A percentile compares a stretch with the other conserved stretches of the same genome.
Conservation (phyloP, 768 basidiomycete genomes). For the Mycena polygramma region DNA sequence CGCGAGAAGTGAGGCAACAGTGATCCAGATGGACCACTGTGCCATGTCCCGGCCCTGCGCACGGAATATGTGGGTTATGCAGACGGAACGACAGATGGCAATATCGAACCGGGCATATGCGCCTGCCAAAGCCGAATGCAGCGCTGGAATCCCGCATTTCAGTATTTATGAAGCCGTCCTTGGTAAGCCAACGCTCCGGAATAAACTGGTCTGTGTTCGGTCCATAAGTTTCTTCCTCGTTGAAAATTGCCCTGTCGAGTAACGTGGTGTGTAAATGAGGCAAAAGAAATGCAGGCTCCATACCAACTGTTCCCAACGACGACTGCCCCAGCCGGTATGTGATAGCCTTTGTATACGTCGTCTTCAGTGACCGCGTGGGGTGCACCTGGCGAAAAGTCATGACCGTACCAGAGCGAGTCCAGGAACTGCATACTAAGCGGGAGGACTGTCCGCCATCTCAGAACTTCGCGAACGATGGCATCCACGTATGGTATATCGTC, state of each 20-base stretch:
- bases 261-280: background rate
- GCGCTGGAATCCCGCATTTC: slow-evolving; percentile 15
- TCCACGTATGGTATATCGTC: slow-evolving; percentile 42
- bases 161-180: slow-evolving; percentile 25
- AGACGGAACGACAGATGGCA: no score
- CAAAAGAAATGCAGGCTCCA: no score
- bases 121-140: slow-evolving; percentile 23
- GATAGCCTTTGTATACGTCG: slow-evolving; percentile 41
- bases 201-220: slow-evolving; percentile 42
- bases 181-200: slow-evolving; percentile 40
- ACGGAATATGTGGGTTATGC: no score
- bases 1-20: background rate
- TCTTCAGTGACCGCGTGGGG: slow-evolving; percentile 36
- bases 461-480: slow-evolving; percentile 35
- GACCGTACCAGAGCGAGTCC: no score
- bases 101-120: no score
- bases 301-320: slow-evolving; percentile 39
- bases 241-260: slow-evolving; percentile 34
- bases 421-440: background rate
- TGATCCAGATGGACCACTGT: slow-evolving; percentile 12
- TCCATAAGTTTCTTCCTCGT: slow-evolving; percentile 41
- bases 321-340: slow-evolving; percentile 41
- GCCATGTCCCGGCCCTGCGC: slow-evolving; percentile 11
- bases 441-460: slow-evolving; percentile 36
- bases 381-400: slow-evolving; percentile 14